A percentile compares a stretch with the other conserved stretches of the same genome.
These are phyloP conservation scores for Dillenia turbinata DNA, from an alignment of 164 flowering plant genomes.

Conservation along the genomic window DNA sequence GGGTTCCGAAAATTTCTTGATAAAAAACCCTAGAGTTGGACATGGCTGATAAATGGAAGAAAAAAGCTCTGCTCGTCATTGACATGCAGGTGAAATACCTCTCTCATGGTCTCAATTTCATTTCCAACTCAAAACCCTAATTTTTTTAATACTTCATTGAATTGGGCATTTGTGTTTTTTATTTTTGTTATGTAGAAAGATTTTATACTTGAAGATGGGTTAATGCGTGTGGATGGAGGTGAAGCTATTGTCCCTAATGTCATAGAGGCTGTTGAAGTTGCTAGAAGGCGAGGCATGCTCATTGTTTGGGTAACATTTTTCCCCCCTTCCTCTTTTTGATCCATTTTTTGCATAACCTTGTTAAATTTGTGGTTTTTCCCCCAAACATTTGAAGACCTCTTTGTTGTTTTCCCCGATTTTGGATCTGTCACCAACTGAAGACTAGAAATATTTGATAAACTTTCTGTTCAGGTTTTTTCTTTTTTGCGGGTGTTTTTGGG, in stretches of 20 bases:
- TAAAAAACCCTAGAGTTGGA: conserved; percentile 2
- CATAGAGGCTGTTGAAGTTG: conserved; percentile 56
- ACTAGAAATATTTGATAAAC: too few species aligned
- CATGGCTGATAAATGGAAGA: conserved; percentile 41
- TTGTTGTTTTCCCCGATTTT: too few species aligned
- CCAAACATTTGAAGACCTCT: too few species aligned
- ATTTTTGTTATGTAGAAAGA: conserved; percentile 51
- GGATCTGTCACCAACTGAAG: too few species aligned
- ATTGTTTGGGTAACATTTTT: conserved; percentile 60
- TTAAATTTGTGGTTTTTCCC: conserved; percentile 2
- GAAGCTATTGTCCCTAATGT: conserved; percentile 71
- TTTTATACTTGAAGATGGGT: conserved; percentile 48
- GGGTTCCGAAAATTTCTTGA: too few species aligned
- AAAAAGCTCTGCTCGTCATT: conserved; percentile 70
- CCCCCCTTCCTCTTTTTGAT: too few species aligned
- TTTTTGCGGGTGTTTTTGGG: background rate
- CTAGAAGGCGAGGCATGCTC: conserved; percentile 58
- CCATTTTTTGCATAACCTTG: background rate
- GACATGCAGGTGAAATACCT: conserved; percentile 74
- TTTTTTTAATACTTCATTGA: background rate
- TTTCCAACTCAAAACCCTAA: background rate
- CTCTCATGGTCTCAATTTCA: background rate
- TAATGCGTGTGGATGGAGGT: conserved; percentile 52
- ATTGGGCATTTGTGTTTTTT: background rate
- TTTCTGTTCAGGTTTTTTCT: background rate